Evolutionary conservation across 768 basidiomycete species (phyloP).

Genomic region (Epithele typhae): DNA sequence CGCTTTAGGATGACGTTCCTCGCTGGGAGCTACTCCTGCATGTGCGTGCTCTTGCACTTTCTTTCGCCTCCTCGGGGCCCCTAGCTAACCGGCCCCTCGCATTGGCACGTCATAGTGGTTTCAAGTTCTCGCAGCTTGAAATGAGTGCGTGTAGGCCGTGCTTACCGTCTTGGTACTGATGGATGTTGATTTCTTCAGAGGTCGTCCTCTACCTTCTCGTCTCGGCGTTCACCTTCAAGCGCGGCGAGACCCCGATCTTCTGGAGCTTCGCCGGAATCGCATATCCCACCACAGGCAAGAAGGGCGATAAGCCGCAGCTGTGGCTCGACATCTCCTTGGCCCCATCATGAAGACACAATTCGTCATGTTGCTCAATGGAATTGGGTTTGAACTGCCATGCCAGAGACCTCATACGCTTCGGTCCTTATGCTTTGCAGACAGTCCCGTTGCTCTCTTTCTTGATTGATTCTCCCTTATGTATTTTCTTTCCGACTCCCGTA

Average conservation of each 20-base stretch:
- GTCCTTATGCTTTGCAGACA: too few species aligned
- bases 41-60: conserved; percentile 5
- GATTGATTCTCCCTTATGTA: too few species aligned
- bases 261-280: conserved; percentile 10
- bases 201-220: conserved; percentile 8
- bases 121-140: conserved; percentile 20
- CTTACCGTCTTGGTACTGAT: not conserved
- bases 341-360: too few species aligned
- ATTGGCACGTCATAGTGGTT: conserved; percentile 6
- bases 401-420: too few species aligned
- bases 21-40: conserved; percentile 18
- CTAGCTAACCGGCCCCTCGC: too few species aligned
- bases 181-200: conserved; percentile 2
- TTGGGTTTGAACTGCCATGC: too few species aligned
- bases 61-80: not conserved
- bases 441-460: too few species aligned
- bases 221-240: conserved; percentile 8
- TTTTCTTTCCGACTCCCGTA: too few species aligned
- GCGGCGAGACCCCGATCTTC: conserved; percentile 1
- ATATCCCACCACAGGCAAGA: conserved; percentile 5
- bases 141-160: conserved; percentile 14
- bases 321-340: not conserved
- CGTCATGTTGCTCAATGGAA: too few species aligned
- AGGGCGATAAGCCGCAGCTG: conserved; percentile 3
- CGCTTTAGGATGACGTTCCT: conserved; percentile 19